Conservation (phyloP, 306 rosid species). For the Castanea crenata region DNA sequence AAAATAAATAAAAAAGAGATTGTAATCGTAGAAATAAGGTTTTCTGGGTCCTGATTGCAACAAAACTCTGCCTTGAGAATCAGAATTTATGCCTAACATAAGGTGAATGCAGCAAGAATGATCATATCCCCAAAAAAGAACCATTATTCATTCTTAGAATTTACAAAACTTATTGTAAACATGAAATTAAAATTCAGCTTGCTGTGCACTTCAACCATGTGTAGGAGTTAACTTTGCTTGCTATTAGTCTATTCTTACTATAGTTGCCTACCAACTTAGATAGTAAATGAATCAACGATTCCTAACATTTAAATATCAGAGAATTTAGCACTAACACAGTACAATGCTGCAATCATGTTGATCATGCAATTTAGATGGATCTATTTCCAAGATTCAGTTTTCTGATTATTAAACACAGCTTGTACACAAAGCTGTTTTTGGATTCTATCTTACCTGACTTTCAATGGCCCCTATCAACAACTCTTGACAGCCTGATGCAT, state of each 20-base stretch:
- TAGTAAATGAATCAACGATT: background rate
- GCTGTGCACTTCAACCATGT: background rate
- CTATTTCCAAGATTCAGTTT: background rate
- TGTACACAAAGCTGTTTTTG: background rate
- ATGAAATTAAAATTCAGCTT: background rate
- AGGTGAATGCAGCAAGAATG: background rate
- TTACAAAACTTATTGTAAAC: background rate
- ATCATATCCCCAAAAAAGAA: background rate
- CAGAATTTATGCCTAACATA: background rate
- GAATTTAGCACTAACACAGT: background rate
- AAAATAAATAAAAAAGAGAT: background rate
- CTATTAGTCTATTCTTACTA: background rate
- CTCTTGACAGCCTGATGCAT: slow-evolving; percentile 72
- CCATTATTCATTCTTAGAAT: background rate
- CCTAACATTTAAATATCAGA: background rate
- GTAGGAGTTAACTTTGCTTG: background rate
- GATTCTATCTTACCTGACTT: slow-evolving; percentile 59
- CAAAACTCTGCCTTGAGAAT: background rate
- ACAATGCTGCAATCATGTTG: background rate
- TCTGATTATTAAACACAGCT: background rate
- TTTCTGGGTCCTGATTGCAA: background rate
- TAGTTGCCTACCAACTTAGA: background rate
- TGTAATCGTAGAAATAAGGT: background rate
- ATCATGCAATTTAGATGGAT: background rate
- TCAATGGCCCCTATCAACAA: slow-evolving; percentile 58